Evolutionary conservation across 495 filamentous ascomycete genomes (phyloP).

Genomic region (Lepidopterella palustris): DNA sequence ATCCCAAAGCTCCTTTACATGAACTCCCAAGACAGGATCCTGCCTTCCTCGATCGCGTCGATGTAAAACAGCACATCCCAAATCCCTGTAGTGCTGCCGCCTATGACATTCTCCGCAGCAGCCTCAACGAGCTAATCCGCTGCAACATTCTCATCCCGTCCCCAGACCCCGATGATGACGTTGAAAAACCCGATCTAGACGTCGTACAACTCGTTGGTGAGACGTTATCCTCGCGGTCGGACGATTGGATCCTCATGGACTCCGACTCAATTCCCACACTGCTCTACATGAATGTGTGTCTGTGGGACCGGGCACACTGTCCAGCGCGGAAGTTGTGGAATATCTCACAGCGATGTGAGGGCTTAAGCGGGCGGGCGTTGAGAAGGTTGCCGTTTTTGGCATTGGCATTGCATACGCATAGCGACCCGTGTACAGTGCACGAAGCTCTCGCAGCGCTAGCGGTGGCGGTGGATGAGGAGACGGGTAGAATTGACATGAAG

Average conservation of each 20-base stretch:
- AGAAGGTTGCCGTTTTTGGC: constrained; percentile 35
- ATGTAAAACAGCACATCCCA: constrained; percentile 47
- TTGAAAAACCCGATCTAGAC: background rate
- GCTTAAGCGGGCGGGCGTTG: constrained; percentile 35
- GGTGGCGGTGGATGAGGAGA: constrained; percentile 18
- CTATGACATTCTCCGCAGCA: constrained; percentile 49
- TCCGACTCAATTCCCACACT: constrained; percentile 10
- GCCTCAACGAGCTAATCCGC: constrained; percentile 45
- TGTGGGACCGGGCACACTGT: constrained; percentile 10
- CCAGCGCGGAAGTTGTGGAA: constrained; percentile 10
- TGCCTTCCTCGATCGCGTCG: constrained; percentile 52
- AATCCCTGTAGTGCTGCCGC: constrained; percentile 34
- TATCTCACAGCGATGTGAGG: constrained; percentile 18
- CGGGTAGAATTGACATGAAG: background rate
- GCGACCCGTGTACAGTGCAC: constrained; percentile 24
- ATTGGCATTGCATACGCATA: constrained; percentile 32
- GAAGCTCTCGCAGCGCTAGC: constrained; percentile 30
- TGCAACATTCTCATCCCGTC: constrained; percentile 29
- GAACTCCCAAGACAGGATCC: constrained; percentile 27
- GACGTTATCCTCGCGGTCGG: background rate
- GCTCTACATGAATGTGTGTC: constrained; percentile 8
- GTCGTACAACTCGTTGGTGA: background rate
- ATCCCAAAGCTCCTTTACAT: background rate
- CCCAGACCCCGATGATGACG: background rate
- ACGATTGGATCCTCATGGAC: constrained; percentile 6